Evolutionary conservation across 2,329 filamentous ascomycete species (phyloP), one percentile per base, ranked within the genome.

Genomic region (Diaporthe sp.): DNA sequence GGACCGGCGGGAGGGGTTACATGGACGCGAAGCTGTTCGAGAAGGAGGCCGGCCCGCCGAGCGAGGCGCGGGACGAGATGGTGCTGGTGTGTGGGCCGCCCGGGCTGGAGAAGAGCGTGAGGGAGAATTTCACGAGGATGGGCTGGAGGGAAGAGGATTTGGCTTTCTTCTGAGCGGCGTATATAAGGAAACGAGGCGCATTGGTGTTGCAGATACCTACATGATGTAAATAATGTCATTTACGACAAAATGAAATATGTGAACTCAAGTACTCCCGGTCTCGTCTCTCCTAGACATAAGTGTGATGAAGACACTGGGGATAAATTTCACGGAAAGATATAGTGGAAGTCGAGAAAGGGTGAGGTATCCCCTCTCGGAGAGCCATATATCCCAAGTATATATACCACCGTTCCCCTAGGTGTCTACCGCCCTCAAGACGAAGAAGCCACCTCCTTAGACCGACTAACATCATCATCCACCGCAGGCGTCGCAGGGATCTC

Each of bases 1-100:
- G 95, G 95, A 85, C 83, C 1, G 95, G 95, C 0, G 81, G 90
- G 44, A 89, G 85, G 70, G 95, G 95, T 0, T 86, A 94, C 31
- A 91, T 98, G 79, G 90, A 90, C 15, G 86, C 85, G 77, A 86
- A 88, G 3, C 82, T 97, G 73, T 84, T 97, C 44, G 85, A 90
- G 78, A 88, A 90, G 76, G 89, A 94, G 76, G 85, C 90, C 9
- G 87, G 87, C 0, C 82, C 85, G 78, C 83, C 86, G 78, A 78
- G 76, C 15, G 78, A 71, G 60, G 81, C 82, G 78, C 86, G 85
- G 0, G 88, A 90, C 76, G 88, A 89, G 17, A 82, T 98, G 87
- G 91, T 95, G 20, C 84, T 98, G 75, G 88, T 98, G 22, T 98
- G 95, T 84, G 95, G 95, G 2, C 95, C 95, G 0, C 61, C 61